These are phyloP conservation scores for Lippia alba DNA, from an alignment of 305 asterid genomes.

Conservation along the genomic window DNA sequence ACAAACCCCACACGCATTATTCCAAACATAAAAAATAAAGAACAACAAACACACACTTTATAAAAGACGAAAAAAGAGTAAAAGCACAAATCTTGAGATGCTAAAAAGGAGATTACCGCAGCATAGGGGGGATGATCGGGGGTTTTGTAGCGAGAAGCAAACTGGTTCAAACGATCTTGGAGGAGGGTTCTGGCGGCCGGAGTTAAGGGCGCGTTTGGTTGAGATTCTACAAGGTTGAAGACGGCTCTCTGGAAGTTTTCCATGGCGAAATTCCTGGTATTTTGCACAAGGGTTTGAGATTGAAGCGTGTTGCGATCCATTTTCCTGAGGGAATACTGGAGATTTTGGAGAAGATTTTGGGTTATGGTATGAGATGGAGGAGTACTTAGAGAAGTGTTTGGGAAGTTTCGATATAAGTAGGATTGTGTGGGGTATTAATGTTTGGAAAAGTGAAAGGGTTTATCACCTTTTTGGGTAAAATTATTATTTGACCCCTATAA, in stretches of 20 bases:
- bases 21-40: slow-evolving; percentile 9
- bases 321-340: not conserved
- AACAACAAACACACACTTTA: not conserved
- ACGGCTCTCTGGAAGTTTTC: slow-evolving; percentile 42
- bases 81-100: not conserved
- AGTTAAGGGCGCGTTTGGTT: slow-evolving; percentile 44
- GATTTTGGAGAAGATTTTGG: not conserved
- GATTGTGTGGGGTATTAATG: not conserved
- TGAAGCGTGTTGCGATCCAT: slow-evolving; percentile 23
- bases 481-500: not conserved
- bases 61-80: not conserved
- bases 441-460: not conserved
- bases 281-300: not conserved
- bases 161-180: slow-evolving; percentile 36
- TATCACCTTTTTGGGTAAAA: not conserved
- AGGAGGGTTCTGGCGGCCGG: slow-evolving; percentile 31
- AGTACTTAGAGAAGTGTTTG: slow-evolving; percentile 12
- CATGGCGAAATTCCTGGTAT: slow-evolving; percentile 33
- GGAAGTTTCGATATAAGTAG: not conserved
- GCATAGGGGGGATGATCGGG: slow-evolving; percentile 67
- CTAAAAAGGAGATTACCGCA: slow-evolving; percentile 42
- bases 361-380: not conserved
- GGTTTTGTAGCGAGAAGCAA: slow-evolving; percentile 38
- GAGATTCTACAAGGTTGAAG: slow-evolving; percentile 39
- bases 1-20: not conserved